A percentile compares a stretch with the other conserved stretches of the same genome.
Conservation (phyloP, 805 yeast genomes). For the Dipodascus geniculatus region DNA sequence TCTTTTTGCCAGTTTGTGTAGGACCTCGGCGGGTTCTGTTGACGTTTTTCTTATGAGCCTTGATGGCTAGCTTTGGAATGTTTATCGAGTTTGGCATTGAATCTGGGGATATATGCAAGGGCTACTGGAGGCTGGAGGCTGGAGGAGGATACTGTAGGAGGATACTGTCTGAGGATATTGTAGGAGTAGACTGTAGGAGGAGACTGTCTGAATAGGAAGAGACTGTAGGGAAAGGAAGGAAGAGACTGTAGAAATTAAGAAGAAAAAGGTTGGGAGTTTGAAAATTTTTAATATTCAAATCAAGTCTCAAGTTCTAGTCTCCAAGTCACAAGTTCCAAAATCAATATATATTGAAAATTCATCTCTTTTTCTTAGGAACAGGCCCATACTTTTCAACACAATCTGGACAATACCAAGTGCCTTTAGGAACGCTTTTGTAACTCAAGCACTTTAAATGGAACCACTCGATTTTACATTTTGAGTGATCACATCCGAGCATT, state of each 20-base stretch:
- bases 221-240: background rate
- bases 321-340: too few species aligned
- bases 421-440: conserved; percentile 63
- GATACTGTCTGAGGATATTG: too few species aligned
- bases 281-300: background rate
- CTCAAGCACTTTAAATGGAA: conserved; percentile 87
- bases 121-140: too few species aligned
- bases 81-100: conserved; percentile 1
- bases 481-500: conserved; percentile 88
- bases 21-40: background rate
- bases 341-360: background rate
- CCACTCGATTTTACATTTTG: conserved; percentile 77
- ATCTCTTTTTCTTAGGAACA: background rate
- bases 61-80: background rate
- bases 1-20: background rate
- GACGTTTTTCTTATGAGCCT: background rate
- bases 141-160: too few species aligned
- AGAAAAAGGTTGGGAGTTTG: background rate
- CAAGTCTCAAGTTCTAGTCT: too few species aligned
- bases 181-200: too few species aligned
- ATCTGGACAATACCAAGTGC: conserved; percentile 65
- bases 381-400: conserved; percentile 31
- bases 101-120: too few species aligned
- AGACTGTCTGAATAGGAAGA: background rate
- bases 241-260: background rate